Percentiles rank a stretch among this genome's conserved stretches.
These are phyloP conservation scores for Saitozyma sp. DNA, from an alignment of 768 basidiomycete species.

Conservation along the genomic window DNA sequence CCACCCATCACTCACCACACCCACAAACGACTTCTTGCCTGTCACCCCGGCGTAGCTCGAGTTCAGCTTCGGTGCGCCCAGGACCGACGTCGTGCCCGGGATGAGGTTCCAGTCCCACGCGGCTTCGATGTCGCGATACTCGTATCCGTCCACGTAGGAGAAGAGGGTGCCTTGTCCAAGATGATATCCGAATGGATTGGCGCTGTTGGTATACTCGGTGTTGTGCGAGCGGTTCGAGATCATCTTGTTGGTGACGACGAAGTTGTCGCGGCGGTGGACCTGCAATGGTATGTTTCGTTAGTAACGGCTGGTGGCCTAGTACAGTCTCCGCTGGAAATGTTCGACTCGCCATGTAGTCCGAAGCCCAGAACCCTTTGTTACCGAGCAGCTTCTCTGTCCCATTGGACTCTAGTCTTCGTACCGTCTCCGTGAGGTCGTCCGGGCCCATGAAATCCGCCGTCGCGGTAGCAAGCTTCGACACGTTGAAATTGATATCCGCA, in stretches of 20 bases:
- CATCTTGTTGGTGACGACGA: constrained; percentile 66
- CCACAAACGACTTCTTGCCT: constrained; percentile 65
- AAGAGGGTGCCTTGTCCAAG: constrained; percentile 66
- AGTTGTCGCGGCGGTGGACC: constrained; percentile 62
- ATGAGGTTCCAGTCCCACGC: constrained; percentile 78
- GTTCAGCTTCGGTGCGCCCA: constrained; percentile 60
- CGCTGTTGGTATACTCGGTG: constrained; percentile 66
- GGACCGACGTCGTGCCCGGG: constrained; percentile 70
- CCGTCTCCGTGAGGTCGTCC: constrained; percentile 9
- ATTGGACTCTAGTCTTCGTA: constrained; percentile 16
- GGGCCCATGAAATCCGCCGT: constrained; percentile 61
- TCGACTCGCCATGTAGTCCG: constrained; percentile 65
- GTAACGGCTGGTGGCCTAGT: not conserved
- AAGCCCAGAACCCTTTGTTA: constrained; percentile 66
- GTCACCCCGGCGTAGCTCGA: constrained; percentile 57
- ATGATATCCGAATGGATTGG: constrained; percentile 71
- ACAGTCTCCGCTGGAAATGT: not conserved
- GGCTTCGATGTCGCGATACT: constrained; percentile 72
- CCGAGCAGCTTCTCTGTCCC: constrained; percentile 54
- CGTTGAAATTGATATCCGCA: constrained; percentile 61
- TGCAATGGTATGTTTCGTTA: not conserved
- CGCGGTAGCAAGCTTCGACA: constrained; percentile 59
- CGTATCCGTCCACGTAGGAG: constrained; percentile 66
- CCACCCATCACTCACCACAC: constrained; percentile 64
- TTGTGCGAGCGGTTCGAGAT: constrained; percentile 63